phyloP scores from a whole-genome alignment of 2,329 filamentous ascomycete species.

The Fusarium robinianum region DNA sequence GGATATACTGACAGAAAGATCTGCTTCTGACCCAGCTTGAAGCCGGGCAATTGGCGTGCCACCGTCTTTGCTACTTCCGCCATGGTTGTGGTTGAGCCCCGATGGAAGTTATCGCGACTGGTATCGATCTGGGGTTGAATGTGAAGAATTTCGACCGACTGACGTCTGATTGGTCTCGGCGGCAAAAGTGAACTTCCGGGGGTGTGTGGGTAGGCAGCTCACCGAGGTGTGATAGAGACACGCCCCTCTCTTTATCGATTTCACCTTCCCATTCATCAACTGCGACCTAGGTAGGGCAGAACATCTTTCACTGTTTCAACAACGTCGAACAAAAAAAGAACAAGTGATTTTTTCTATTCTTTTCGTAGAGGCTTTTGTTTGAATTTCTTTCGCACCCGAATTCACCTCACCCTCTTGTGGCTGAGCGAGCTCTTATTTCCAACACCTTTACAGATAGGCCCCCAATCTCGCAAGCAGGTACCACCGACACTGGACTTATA shows the following conservation, averaged over 20 bases:
- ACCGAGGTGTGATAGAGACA: constrained; percentile 14
- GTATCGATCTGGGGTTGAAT: constrained; percentile 26
- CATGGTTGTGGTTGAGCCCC: constrained; percentile 41
- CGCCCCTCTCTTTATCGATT: constrained; percentile 12
- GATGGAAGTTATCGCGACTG: constrained; percentile 31
- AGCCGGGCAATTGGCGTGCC: constrained; percentile 48
- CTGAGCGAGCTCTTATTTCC: too few relatives aligned
- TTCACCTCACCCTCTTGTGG: too few relatives aligned
- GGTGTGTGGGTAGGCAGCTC: constrained; percentile 14
- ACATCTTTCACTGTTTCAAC: constrained; percentile 2
- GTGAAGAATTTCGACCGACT: constrained; percentile 39
- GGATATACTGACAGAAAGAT: constrained; percentile 56
- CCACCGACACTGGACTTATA: too few relatives aligned
- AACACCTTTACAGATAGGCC: too few relatives aligned
- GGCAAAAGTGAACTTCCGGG: constrained; percentile 38
- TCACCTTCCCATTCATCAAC: not conserved
- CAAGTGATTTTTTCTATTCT: too few relatives aligned
- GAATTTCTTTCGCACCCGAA: too few relatives aligned
- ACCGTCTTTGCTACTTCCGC: constrained; percentile 46
- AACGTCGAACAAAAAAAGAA: not conserved
- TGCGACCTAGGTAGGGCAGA: not conserved
- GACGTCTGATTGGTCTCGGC: constrained; percentile 36
- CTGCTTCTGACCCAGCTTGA: constrained; percentile 57
- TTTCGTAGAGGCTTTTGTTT: too few relatives aligned
- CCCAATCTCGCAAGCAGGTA: too few relatives aligned